Percentiles rank a stretch among this genome's conserved stretches.
Evolutionary conservation across 345 rosid species (phyloP).

Genomic region (Lenwebbia sp.): DNA sequence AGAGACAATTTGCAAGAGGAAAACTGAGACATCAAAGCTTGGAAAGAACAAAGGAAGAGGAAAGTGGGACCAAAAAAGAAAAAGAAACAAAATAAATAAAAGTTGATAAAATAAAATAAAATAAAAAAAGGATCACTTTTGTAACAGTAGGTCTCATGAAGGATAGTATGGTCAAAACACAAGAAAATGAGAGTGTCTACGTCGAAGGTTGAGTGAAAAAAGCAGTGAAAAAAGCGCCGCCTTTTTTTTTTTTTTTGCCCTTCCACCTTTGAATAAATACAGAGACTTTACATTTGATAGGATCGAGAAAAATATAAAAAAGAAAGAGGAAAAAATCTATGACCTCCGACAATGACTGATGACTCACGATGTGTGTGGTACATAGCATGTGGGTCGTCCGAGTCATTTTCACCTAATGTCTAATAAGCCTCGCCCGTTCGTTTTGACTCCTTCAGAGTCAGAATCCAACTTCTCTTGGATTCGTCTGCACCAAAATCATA

Average conservation of each 20-base stretch:
- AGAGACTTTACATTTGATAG: not conserved
- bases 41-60: no score
- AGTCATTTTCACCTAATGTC: not conserved
- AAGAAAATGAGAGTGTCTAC: no score
- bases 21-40: no score
- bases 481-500: not conserved
- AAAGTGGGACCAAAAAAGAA: no score
- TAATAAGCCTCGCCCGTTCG: not conserved
- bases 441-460: not conserved
- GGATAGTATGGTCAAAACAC: no score
- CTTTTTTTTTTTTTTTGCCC: not conserved
- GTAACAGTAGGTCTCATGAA: no score
- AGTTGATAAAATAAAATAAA: no score
- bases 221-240: no score
- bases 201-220: no score
- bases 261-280: not conserved
- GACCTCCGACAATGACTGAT: not conserved
- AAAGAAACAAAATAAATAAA: no score
- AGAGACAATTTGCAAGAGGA: no score
- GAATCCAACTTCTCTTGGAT: not conserved
- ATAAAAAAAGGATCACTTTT: no score
- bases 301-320: not conserved
- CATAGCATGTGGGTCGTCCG: not conserved
- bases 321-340: not conserved
- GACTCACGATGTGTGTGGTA: not conserved